Conservation (phyloP, 1,284 basidiomycete genomes). For the Cutaneotrichosporon cavernicola region DNA sequence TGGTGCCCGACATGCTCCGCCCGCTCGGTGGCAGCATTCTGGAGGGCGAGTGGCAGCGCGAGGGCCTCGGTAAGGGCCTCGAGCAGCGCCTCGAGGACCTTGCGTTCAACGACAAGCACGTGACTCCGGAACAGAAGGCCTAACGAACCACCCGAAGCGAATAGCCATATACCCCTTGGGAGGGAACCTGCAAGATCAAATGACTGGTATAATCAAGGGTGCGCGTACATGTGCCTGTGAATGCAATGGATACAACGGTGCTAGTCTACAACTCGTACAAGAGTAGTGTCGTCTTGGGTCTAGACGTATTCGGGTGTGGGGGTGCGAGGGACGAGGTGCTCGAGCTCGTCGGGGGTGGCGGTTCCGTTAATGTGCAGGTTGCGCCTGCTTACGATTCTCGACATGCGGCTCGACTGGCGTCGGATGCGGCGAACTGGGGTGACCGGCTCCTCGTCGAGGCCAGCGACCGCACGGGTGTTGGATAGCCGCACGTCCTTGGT, state of each 20-base stretch:
- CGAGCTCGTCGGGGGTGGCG: constrained; percentile 11
- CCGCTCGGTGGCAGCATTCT: not conserved
- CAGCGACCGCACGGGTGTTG: constrained; percentile 54
- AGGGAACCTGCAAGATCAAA: not conserved
- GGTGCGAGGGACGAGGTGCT: not conserved
- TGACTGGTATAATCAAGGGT: constrained; percentile 4
- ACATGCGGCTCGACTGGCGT: constrained; percentile 5
- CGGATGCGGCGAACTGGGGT: not conserved
- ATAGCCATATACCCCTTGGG: constrained; percentile 6
- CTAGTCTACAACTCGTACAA: not conserved
- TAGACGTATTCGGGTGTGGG: constrained; percentile 7
- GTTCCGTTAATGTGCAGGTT: constrained; percentile 6
- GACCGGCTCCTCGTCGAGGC: not conserved
- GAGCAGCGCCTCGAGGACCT: constrained; percentile 70
- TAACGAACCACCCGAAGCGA: not conserved
- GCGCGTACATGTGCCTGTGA: not conserved
- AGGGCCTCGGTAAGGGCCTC: constrained; percentile 72
- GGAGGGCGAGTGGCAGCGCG: constrained; percentile 75
- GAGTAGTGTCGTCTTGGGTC: not conserved
- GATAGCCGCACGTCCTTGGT: constrained; percentile 53
- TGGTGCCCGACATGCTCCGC: not conserved
- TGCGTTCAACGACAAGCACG: constrained; percentile 20
- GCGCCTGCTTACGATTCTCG: constrained; percentile 7
- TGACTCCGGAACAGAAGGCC: not conserved
- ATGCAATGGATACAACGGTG: constrained; percentile 10